Evolutionary conservation across 73 alveolate genomes (phyloP).

Genomic region (Tetrahymena elliotti): DNA sequence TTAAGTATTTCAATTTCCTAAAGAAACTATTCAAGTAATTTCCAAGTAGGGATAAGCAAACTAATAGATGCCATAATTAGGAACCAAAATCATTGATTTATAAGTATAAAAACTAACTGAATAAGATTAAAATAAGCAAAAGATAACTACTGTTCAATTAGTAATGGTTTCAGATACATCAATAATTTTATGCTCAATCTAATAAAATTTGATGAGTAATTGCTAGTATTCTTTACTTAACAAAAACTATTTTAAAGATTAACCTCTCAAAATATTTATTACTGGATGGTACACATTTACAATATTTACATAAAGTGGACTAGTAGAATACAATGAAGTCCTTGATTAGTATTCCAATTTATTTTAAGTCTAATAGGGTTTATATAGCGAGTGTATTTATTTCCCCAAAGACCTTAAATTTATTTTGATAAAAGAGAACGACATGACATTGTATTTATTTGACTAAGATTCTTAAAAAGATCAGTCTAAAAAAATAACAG

Average conservation of each 20-base stretch:
- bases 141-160: neutral
- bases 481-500: neutral
- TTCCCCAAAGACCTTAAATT: neutral
- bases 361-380: neutral
- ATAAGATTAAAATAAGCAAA: neutral
- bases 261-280: neutral
- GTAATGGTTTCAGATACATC: neutral
- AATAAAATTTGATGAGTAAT: neutral
- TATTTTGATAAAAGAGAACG: neutral
- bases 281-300: neutral
- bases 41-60: neutral
- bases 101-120: neutral
- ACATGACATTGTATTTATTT: neutral
- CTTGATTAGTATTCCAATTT: neutral
- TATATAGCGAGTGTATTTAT: neutral
- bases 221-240: neutral
- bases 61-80: neutral
- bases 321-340: neutral
- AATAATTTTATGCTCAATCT: neutral
- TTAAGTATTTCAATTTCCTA: neutral
- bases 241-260: neutral
- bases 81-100: neutral
- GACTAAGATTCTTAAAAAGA: neutral
- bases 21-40: neutral
- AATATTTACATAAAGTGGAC: neutral